These are phyloP conservation scores for Mrakiaceae sp. DNA, from an alignment of 1,284 basidiomycete genomes.

Conservation along the genomic window DNA sequence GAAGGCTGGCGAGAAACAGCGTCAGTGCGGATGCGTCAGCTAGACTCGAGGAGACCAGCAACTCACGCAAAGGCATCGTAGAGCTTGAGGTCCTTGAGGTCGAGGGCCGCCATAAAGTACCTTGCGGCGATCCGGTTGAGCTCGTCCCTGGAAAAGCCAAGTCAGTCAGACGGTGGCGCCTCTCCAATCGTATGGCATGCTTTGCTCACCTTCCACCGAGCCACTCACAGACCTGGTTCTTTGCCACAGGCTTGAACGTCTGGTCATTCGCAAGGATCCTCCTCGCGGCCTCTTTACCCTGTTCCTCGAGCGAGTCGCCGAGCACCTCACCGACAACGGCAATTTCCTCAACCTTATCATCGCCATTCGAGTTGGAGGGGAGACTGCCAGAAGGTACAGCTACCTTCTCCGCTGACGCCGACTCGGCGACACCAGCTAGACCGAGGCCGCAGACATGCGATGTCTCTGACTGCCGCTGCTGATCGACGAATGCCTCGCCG, in stretches of 20 bases:
- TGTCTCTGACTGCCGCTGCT: too few species aligned
- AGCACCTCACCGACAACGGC: not conserved
- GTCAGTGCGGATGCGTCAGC: not conserved
- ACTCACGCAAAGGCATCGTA: constrained; percentile 79
- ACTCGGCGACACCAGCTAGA: too few species aligned
- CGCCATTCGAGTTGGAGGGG: not conserved
- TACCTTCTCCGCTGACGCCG: not conserved
- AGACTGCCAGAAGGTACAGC: not conserved
- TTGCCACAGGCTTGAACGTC: constrained; percentile 50
- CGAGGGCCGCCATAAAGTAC: constrained; percentile 46
- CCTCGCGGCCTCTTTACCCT: constrained; percentile 59
- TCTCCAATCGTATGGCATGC: not conserved
- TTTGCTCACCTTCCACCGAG: constrained; percentile 70
- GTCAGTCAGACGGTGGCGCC: constrained; percentile 20
- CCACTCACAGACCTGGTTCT: constrained; percentile 93
- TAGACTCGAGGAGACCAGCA: not conserved
- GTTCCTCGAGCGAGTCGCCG: constrained; percentile 37
- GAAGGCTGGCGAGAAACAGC: constrained; percentile 42
- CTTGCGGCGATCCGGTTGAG: not conserved
- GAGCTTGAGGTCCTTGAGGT: constrained; percentile 68
- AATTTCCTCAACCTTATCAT: constrained; percentile 1
- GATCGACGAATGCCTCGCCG: too few species aligned
- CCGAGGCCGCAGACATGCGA: too few species aligned
- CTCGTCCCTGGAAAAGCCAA: not conserved
- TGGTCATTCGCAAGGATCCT: constrained; percentile 83